Evolutionary conservation across 1,284 basidiomycete species (phyloP).

Genomic region (Austroboletus novae-zelandiae): DNA sequence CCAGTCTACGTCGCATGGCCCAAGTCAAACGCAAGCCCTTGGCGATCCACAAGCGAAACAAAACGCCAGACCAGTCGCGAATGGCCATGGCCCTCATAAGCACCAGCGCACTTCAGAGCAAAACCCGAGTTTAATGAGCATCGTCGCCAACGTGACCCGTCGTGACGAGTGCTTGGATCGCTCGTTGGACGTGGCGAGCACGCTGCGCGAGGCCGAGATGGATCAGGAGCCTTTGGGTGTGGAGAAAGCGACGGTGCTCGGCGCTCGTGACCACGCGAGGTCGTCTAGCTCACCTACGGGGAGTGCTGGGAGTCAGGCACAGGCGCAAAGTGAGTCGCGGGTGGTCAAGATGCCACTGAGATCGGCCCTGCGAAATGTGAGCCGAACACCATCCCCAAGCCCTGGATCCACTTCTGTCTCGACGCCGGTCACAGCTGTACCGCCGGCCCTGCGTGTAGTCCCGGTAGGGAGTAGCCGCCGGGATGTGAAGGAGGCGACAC

Average conservation of each 20-base stretch:
- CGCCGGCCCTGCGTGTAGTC: no score
- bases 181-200: slow-evolving; percentile 36
- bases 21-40: neutral
- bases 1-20: neutral
- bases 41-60: slow-evolving; percentile 5
- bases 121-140: slow-evolving; percentile 57
- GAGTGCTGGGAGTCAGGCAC: no score
- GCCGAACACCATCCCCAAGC: slow-evolving; percentile 39
- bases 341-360: slow-evolving; percentile 49
- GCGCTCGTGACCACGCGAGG: neutral
- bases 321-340: neutral
- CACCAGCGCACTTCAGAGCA: neutral
- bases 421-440: neutral
- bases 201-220: slow-evolving; percentile 21
- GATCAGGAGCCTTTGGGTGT: no score
- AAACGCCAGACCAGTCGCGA: neutral
- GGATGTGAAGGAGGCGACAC: no score
- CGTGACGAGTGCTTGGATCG: slow-evolving; percentile 33
- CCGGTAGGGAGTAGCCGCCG: no score
- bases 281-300: slow-evolving; percentile 1
- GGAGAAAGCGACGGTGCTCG: no score
- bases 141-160: slow-evolving; percentile 59
- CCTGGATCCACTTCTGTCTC: neutral
- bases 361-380: slow-evolving; percentile 58
- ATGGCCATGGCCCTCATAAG: slow-evolving; percentile 3